A percentile compares a stretch with the other conserved stretches of the same genome.
Evolutionary conservation across 345 rosid genomes (phyloP).

Genomic region (Lepidium africanum): DNA sequence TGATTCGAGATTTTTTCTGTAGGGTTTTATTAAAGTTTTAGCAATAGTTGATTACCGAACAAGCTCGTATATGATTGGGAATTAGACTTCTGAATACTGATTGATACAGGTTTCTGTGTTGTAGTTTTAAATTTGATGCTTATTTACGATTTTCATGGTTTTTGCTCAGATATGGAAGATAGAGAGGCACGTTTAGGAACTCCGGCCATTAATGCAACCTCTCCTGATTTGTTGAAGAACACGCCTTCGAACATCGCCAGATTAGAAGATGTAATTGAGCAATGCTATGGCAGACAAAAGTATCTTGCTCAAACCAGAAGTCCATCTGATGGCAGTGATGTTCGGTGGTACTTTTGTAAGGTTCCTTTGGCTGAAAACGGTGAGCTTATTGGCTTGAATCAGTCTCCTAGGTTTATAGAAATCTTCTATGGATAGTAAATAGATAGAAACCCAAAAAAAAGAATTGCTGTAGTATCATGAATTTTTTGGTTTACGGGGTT

Average conservation of each 20-base stretch:
- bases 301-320: conserved; percentile 78
- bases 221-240: conserved; percentile 76
- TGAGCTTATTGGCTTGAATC: conserved; percentile 22
- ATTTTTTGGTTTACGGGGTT: background rate
- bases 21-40: conserved; percentile 16
- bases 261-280: conserved; percentile 84
- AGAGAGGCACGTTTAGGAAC: conserved; percentile 21
- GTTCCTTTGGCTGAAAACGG: conserved; percentile 74
- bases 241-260: conserved; percentile 88
- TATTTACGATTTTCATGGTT: background rate
- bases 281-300: conserved; percentile 69
- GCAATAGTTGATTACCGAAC: background rate
- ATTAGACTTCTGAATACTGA: background rate
- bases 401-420: background rate
- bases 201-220: conserved; percentile 35
- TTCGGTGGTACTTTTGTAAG: conserved; percentile 89
- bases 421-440: background rate
- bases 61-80: conserved; percentile 1
- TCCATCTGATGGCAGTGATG: conserved; percentile 86
- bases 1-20: background rate
- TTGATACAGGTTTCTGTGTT: background rate
- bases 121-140: background rate
- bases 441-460: background rate
- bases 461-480: background rate
- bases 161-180: conserved; percentile 40